Percentiles rank a stretch among this genome's conserved stretches.
These are phyloP conservation scores for Eucalyptus sideroxylon DNA, from an alignment of 345 rosid genomes.

Conservation along the genomic window DNA sequence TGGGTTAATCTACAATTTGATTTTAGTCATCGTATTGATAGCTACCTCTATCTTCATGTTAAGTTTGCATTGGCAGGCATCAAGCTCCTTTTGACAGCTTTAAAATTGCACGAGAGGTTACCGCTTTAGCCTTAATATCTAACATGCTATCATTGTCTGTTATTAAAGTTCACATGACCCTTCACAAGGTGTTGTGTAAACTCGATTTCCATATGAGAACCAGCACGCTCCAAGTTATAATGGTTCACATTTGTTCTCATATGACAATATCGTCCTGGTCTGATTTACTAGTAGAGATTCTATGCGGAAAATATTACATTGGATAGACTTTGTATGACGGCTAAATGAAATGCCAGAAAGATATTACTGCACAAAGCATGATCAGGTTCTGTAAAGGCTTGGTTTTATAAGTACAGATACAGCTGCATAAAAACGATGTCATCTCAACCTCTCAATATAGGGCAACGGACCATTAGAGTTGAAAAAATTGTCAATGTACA, in stretches of 20 bases:
- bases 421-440: neutral
- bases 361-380: neutral
- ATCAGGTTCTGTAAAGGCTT: neutral
- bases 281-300: no score
- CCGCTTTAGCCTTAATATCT: neutral
- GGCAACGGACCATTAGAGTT: neutral
- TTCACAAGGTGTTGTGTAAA: neutral
- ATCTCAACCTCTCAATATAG: neutral
- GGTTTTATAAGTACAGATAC: neutral
- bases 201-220: neutral
- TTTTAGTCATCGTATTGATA: no score
- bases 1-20: no score
- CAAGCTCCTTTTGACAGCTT: neutral
- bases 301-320: neutral
- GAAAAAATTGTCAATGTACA: neutral
- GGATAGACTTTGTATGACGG: neutral
- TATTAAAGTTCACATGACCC: neutral
- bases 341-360: neutral
- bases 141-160: neutral
- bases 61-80: neutral
- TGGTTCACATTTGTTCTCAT: no score
- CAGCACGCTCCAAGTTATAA: neutral
- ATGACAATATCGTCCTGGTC: neutral
- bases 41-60: neutral
- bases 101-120: neutral